These are phyloP conservation scores for Metschnikowia gruessii DNA, from an alignment of 805 yeast species.

Conservation along the genomic window DNA sequence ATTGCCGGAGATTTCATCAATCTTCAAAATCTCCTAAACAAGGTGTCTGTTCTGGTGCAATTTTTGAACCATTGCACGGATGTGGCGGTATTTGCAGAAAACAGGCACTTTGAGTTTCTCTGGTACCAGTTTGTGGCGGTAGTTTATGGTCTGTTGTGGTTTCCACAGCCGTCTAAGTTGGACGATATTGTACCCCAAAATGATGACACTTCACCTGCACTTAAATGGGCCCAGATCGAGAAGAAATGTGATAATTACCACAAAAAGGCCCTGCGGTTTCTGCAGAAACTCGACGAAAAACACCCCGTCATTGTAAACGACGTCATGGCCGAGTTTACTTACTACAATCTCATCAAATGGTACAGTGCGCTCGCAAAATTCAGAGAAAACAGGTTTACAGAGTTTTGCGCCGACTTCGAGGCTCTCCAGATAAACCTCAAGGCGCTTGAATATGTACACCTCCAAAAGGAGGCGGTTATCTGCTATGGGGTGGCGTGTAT, in stretches of 20 bases:
- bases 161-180: constrained; percentile 9
- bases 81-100: constrained; percentile 20
- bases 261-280: constrained; percentile 21
- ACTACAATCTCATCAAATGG: constrained; percentile 24
- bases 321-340: constrained; percentile 21
- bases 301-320: constrained; percentile 1
- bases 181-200: constrained; percentile 6
- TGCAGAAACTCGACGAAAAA: constrained; percentile 9
- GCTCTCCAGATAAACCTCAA: constrained; percentile 11
- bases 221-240: constrained; percentile 17
- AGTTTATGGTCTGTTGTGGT: constrained; percentile 25
- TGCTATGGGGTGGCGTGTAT: constrained; percentile 27
- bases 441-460: background rate
- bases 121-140: constrained; percentile 26
- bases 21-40: constrained; percentile 20
- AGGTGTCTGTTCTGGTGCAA: constrained; percentile 18
- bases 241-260: constrained; percentile 26
- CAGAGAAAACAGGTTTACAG: constrained; percentile 26
- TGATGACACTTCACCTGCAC: constrained; percentile 5
- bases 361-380: constrained; percentile 24
- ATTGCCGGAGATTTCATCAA: constrained; percentile 22
- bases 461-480: constrained; percentile 19
- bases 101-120: constrained; percentile 29
- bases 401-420: constrained; percentile 26
- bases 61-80: constrained; percentile 28